phyloP scores from a whole-genome alignment of 2,329 filamentous ascomycete species.

The Pseudogymnoascus sp. region DNA sequence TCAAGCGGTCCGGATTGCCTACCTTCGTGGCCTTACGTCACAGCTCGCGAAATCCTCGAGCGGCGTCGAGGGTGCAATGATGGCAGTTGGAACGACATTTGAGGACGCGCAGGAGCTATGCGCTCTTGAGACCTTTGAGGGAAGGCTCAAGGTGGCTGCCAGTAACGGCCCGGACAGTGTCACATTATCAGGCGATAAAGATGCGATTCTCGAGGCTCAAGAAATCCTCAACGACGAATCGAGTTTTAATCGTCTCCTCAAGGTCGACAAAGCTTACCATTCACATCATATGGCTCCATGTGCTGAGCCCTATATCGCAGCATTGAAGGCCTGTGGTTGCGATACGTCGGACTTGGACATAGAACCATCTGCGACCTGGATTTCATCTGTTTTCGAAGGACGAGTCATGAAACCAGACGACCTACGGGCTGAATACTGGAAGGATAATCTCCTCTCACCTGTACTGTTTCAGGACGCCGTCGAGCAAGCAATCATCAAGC shows the following conservation, averaged over 20 bases:
- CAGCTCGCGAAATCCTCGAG: constrained; percentile 22
- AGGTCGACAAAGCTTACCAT: constrained; percentile 23
- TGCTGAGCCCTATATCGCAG: constrained; percentile 19
- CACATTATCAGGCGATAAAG: constrained; percentile 19
- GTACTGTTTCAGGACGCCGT: constrained; percentile 31
- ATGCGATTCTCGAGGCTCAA: constrained; percentile 11
- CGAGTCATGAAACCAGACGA: background rate
- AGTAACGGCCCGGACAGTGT: constrained; percentile 23
- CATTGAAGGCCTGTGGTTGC: background rate
- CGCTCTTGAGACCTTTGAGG: too few species aligned
- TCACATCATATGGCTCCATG: constrained; percentile 29
- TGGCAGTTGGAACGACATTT: constrained; percentile 37
- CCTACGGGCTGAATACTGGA: constrained; percentile 33
- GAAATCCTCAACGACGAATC: constrained; percentile 13
- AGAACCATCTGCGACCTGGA: constrained; percentile 20
- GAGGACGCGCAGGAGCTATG: background rate
- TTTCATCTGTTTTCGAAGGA: constrained; percentile 13
- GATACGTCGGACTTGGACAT: constrained; percentile 8
- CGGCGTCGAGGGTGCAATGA: constrained; percentile 38
- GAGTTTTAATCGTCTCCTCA: constrained; percentile 16
- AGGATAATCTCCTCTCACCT: constrained; percentile 33
- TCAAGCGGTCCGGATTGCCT: constrained; percentile 36
- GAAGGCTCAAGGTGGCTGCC: constrained; percentile 26
- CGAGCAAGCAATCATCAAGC: constrained; percentile 8
- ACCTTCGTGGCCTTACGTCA: constrained; percentile 24